These are phyloP conservation scores for Ganoderma leucocontextum DNA, from an alignment of 1,284 basidiomycete species.

Conservation along the genomic window DNA sequence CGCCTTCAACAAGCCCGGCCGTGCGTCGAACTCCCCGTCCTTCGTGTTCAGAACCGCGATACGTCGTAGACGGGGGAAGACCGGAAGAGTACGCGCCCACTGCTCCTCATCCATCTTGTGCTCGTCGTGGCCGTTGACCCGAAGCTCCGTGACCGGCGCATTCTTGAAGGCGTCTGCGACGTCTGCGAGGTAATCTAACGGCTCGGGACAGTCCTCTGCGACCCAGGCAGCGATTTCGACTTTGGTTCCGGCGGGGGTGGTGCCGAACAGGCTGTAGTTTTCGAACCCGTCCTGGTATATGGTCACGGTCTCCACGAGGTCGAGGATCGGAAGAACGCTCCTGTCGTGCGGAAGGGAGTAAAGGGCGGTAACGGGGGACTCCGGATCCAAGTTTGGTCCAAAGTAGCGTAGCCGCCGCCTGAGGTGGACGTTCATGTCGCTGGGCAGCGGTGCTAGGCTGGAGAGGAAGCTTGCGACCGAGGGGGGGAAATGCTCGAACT, in stretches of 20 bases:
- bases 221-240: background rate
- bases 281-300: background rate
- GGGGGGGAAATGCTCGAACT: background rate
- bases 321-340: background rate
- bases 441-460: background rate
- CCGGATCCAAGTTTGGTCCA: background rate
- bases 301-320: background rate
- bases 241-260: slow-evolving; percentile 9
- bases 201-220: slow-evolving; percentile 2
- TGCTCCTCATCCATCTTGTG: background rate
- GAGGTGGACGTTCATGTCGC: background rate
- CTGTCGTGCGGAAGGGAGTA: background rate
- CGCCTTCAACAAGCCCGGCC: background rate
- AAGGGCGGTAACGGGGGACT: background rate
- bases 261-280: slow-evolving; percentile 3
- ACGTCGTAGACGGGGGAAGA: background rate
- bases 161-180: background rate
- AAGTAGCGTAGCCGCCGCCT: background rate
- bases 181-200: slow-evolving; percentile 5
- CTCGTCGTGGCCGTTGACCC: background rate
- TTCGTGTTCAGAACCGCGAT: background rate
- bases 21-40: background rate
- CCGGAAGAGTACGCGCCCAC: background rate
- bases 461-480: background rate
- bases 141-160: background rate